Base-by-base conservation (phyloP, 2,329 filamentous ascomycete genomes). In the Beauveria caledonica region DNA sequence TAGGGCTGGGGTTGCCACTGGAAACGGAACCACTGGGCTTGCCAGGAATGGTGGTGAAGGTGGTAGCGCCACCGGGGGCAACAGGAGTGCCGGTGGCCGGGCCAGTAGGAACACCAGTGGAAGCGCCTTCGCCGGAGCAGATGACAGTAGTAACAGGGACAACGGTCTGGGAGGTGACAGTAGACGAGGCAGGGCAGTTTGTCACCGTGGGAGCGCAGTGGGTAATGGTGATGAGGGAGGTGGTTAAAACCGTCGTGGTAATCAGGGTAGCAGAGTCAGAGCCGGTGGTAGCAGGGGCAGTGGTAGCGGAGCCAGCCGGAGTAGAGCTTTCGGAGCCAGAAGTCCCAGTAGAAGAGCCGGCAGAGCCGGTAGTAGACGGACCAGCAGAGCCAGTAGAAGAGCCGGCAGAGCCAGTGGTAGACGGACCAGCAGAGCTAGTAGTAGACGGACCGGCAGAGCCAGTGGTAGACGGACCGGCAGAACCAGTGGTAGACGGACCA, bases 171-270 rank as follows among this genome's bases (percentile, higher is more conserved):
- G 46, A 53, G 27, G 54, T 58, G 15, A 52, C 36, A 4, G 60
- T 61, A 21, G 60, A 61, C 27, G 53, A 58, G 36, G 60, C 54
- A 48, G 60, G 60, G 60, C 60, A 61, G 54, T 58, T 57, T 11
- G 48, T 58, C 39, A 58, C 60, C 0, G 54, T 53, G 3, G 53
- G 45, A 36, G 54, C 45, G 29, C 60, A 61, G 33, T 53, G 40
- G 48, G 60, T 61, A 42, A 61, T 33, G 21, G 60, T 61, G 60
- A 61, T 53, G 17, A 53, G 6, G 3, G 29, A 33, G 13, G 53
- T 61, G 29, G 48, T 61, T 40, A 45, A 61, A 23, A 53, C 54
- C 5, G 60, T 61, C 21, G 60, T 49, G 15, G 60, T 56, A 10
- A 10, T 56, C 21, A 56, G 10, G 23, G 42, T 54, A 8, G 19